Conservation (phyloP, 352 stramenopile genomes). For the Phytophthora sojae region DNA sequence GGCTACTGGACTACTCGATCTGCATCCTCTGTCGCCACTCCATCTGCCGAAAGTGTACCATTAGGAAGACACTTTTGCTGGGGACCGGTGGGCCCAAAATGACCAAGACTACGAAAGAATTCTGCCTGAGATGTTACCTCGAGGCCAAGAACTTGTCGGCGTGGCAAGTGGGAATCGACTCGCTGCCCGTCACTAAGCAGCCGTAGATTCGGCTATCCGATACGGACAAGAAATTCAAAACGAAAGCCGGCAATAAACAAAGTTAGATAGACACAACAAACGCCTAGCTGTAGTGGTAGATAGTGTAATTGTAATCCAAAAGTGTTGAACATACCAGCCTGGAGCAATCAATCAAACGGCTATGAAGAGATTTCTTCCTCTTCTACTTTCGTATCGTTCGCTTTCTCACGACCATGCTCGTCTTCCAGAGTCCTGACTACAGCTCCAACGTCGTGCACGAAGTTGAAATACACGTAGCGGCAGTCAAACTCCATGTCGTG, state of each 20-base stretch:
- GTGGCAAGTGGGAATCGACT: constrained; percentile 39
- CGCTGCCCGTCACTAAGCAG: constrained; percentile 16
- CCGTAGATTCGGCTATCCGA: neutral
- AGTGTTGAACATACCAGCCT: neutral
- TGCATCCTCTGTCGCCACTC: constrained; percentile 57
- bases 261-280: neutral
- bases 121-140: constrained; percentile 48
- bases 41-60: constrained; percentile 47
- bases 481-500: constrained; percentile 92
- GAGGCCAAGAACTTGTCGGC: constrained; percentile 44
- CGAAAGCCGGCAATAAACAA: neutral
- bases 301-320: neutral
- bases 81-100: constrained; percentile 19
- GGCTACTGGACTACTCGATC: constrained; percentile 26
- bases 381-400: neutral
- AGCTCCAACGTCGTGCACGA: constrained; percentile 65
- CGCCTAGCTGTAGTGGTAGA: neutral
- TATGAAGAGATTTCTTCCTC: neutral
- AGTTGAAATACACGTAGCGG: constrained; percentile 90
- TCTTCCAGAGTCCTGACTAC: constrained; percentile 22
- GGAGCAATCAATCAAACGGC: neutral
- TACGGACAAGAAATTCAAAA: neutral
- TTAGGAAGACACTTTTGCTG: constrained; percentile 36
- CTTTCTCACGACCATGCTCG: constrained; percentile 10
- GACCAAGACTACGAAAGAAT: constrained; percentile 34